phyloP scores from a whole-genome alignment of 352 stramenopile species.

The Phytophthora boehmeriae region DNA sequence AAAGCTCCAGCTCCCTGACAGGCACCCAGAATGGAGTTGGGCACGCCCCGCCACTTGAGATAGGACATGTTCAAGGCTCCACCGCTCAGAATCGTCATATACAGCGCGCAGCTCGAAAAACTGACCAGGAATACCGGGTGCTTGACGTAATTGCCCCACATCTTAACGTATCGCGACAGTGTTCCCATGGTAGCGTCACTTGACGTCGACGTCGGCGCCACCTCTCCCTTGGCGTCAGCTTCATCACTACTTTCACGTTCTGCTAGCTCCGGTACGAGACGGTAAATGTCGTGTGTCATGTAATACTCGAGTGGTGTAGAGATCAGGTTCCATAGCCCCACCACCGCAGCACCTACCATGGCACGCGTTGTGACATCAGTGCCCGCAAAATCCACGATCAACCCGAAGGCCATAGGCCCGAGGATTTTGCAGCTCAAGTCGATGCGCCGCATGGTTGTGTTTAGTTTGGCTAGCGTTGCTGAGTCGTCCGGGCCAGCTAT shows the following conservation, averaged over 20 bases:
- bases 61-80: constrained; percentile 62
- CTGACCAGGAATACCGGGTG: constrained; percentile 64
- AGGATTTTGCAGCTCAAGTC: constrained; percentile 84
- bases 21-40: constrained; percentile 50
- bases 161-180: constrained; percentile 32
- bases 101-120: constrained; percentile 56
- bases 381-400: constrained; percentile 83
- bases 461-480: constrained; percentile 57
- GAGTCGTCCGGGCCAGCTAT: constrained; percentile 59
- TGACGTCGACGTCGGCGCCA: constrained; percentile 7
- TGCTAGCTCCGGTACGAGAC: constrained; percentile 50
- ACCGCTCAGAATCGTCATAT: constrained; percentile 63
- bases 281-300: constrained; percentile 76
- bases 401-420: constrained; percentile 70
- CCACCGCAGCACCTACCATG: constrained; percentile 62
- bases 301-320: constrained; percentile 79
- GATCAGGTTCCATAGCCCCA: constrained; percentile 83
- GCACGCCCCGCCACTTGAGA: constrained; percentile 65
- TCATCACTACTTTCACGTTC: constrained; percentile 35
- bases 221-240: constrained; percentile 11
- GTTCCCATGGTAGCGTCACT: constrained; percentile 18
- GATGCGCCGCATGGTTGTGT: constrained; percentile 83
- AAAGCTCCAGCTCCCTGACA: constrained; percentile 51
- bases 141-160: constrained; percentile 53
- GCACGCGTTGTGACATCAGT: constrained; percentile 62